Conservation (phyloP, 2,329 filamentous ascomycete species). For the Hypomyces perniciosus region DNA sequence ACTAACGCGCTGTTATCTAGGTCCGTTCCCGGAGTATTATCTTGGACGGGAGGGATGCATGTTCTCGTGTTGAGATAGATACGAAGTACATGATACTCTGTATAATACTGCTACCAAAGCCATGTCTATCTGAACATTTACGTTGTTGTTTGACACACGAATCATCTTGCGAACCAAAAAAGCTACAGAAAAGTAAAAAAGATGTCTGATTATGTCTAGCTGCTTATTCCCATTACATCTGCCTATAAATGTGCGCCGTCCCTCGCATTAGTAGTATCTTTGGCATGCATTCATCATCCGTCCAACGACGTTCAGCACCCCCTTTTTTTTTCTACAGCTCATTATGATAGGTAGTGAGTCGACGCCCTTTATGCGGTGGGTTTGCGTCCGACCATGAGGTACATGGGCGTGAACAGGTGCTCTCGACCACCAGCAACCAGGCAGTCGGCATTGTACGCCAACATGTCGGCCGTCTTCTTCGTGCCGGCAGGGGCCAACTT, state of each 20-base stretch:
- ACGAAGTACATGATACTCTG: too few species aligned
- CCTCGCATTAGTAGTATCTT: neutral
- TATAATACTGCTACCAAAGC: too few species aligned
- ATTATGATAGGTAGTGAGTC: neutral
- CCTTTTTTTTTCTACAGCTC: neutral
- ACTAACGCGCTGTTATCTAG: constrained; percentile 3
- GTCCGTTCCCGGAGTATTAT: neutral
- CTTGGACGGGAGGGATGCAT: neutral
- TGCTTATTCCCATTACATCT: constrained; percentile 9
- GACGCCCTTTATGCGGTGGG: constrained; percentile 36
- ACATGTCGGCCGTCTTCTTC: constrained; percentile 88
- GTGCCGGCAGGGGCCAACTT: constrained; percentile 74
- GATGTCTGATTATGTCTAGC: neutral
- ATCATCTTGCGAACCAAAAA: neutral
- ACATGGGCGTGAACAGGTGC: constrained; percentile 98
- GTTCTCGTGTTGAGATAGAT: neutral
- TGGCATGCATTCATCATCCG: constrained; percentile 3
- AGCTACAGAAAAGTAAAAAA: neutral
- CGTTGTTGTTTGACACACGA: neutral
- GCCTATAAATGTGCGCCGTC: constrained; percentile 2
- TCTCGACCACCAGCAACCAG: constrained; percentile 80
- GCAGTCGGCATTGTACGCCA: constrained; percentile 75
- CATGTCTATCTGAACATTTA: too few species aligned
- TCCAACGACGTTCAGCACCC: neutral
- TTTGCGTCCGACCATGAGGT: constrained; percentile 91